Conservation (phyloP, 306 rosid genomes). For the Begonia loranthoides region DNA sequence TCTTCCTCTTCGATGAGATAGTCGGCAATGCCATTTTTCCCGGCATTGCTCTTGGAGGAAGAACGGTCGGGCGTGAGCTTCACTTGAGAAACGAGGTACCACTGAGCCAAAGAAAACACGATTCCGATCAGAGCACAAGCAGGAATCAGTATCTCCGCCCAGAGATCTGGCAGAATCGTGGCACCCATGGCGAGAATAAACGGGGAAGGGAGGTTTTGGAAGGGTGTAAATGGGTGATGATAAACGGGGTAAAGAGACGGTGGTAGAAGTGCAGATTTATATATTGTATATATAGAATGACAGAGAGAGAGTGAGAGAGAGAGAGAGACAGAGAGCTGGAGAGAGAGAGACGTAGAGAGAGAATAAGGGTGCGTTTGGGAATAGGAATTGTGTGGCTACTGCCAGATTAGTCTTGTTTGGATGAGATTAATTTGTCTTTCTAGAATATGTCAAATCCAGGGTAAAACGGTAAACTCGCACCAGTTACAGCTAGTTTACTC, state of each 20-base stretch:
- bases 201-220: constrained; percentile 1
- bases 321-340: constrained; percentile 11
- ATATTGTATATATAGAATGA: constrained; percentile 4
- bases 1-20: constrained; percentile 88
- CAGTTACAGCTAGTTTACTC: background rate
- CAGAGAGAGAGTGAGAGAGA: constrained; percentile 6
- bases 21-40: constrained; percentile 59
- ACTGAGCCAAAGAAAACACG: constrained; percentile 56
- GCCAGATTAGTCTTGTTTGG: constrained; percentile 11
- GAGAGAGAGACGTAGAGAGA: constrained; percentile 2
- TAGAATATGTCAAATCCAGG: background rate
- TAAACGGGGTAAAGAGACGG: constrained; percentile 1
- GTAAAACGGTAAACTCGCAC: background rate
- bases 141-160: constrained; percentile 71
- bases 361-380: constrained; percentile 5
- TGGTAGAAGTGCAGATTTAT: background rate
- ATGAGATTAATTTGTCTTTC: background rate
- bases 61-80: constrained; percentile 45
- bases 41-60: constrained; percentile 15
- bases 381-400: constrained; percentile 3
- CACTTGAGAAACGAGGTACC: constrained; percentile 59
- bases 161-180: constrained; percentile 68
- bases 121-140: constrained; percentile 65
- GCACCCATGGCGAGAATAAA: constrained; percentile 37
- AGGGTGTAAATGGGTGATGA: constrained; percentile 3